phyloP scores from a whole-genome alignment of 257 asterid genomes.

The Nicotiana tomentosiformis region DNA sequence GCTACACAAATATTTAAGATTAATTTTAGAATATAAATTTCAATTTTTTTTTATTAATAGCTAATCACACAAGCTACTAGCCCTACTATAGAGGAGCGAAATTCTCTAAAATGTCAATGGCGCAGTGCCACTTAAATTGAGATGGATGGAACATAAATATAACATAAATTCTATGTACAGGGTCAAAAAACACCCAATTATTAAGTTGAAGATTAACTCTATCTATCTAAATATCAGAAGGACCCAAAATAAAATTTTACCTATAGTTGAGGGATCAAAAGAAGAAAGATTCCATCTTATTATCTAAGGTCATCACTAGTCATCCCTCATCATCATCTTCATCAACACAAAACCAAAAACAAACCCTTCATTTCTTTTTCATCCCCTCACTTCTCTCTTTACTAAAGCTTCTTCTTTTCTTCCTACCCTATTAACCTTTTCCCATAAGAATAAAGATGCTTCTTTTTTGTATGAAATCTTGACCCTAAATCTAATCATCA shows the following conservation, averaged over 20 bases:
- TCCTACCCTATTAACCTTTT: not conserved
- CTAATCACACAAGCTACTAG: too few species aligned
- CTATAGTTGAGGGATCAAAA: not conserved
- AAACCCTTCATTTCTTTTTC: not conserved
- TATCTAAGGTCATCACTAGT: slow-evolving; percentile 35
- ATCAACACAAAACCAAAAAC: slow-evolving; percentile 19
- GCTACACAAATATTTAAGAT: too few species aligned
- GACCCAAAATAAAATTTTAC: not conserved
- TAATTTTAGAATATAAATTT: too few species aligned
- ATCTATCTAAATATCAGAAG: not conserved
- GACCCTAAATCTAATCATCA: slow-evolving; percentile 25
- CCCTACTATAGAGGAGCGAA: too few species aligned
- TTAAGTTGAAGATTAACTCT: too few species aligned
- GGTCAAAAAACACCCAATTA: too few species aligned
- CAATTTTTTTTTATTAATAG: too few species aligned
- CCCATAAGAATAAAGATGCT: not conserved
- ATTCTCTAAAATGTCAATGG: too few species aligned
- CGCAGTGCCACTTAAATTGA: too few species aligned
- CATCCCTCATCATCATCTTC: slow-evolving; percentile 16
- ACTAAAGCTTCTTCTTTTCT: not conserved
- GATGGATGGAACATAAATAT: too few species aligned
- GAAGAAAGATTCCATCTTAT: slow-evolving; percentile 12
- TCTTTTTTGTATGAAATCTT: slow-evolving; percentile 23
- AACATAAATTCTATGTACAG: too few species aligned
- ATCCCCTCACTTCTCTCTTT: not conserved